A percentile compares a stretch with the other conserved stretches of the same genome.
Evolutionary conservation across 306 rosid genomes (phyloP).

Genomic region (Cotoneaster glaucophyllus): DNA sequence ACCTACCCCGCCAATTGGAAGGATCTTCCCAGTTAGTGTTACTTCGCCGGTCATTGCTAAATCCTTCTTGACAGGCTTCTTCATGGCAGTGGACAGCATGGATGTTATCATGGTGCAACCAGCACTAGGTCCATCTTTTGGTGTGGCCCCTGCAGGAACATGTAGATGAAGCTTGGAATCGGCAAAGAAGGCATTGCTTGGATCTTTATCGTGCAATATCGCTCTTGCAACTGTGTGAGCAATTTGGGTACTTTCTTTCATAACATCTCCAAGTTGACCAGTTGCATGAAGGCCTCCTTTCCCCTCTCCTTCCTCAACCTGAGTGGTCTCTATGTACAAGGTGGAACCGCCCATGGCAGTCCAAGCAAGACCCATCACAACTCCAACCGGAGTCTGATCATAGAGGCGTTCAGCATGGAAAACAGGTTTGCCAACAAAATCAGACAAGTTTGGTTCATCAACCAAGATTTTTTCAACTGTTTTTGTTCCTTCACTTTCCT

Average conservation of each 20-base stretch:
- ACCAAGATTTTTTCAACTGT: conserved; percentile 48
- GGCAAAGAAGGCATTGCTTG: conserved; percentile 65
- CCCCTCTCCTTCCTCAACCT: conserved; percentile 80
- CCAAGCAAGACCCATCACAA: conserved; percentile 99
- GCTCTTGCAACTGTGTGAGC: conserved; percentile 89
- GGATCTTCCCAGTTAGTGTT: conserved; percentile 92
- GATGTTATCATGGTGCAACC: conserved; percentile 99
- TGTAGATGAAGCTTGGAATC: conserved; percentile 85
- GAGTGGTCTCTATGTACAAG: conserved; percentile 79
- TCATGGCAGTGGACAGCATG: conserved; percentile 76
- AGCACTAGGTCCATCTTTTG: conserved; percentile 98
- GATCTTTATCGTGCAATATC: conserved; percentile 52
- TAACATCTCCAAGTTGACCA: conserved; percentile 99
- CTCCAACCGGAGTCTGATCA: conserved; percentile 79
- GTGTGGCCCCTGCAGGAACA: conserved; percentile 97
- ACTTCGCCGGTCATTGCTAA: conserved; percentile 99
- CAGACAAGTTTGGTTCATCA: conserved; percentile 52
- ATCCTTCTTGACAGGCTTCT: conserved; percentile 83
- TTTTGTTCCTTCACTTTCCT: conserved; percentile 30
- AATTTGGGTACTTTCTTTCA: conserved; percentile 99
- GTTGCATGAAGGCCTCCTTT: conserved; percentile 72
- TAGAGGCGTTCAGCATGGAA: conserved; percentile 96
- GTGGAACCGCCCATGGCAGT: conserved; percentile 99
- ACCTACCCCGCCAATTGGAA: conserved; percentile 98
- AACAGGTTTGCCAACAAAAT: conserved; percentile 93